These are phyloP conservation scores for Schoenoplectus triqueter DNA, from an alignment of 202 grass and related monocot species.

Conservation along the genomic window DNA sequence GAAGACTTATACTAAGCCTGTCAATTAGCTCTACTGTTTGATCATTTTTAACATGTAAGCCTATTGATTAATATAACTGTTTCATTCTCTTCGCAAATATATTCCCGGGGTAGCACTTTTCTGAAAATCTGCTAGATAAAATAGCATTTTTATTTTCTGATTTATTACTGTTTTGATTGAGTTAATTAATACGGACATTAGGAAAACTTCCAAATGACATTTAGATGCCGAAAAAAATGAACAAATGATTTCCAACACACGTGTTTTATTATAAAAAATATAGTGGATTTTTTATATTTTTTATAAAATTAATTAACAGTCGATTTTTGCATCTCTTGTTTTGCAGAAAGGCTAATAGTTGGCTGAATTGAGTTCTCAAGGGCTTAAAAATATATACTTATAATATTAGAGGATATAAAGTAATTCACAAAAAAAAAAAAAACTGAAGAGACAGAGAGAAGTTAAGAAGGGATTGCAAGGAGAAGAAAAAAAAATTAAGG, in stretches of 20 bases:
- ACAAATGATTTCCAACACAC: neutral
- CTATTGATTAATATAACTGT: neutral
- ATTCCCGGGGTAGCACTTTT: neutral
- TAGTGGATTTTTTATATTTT: neutral
- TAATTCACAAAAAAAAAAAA: neutral
- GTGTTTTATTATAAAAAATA: neutral
- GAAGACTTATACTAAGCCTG: neutral
- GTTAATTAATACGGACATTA: neutral
- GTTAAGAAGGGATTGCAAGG: neutral
- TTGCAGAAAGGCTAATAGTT: neutral
- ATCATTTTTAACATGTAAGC: neutral
- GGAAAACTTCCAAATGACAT: neutral
- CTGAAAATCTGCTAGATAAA: neutral
- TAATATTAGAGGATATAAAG: neutral
- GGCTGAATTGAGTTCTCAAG: neutral
- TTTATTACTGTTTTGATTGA: neutral
- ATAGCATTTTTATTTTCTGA: neutral
- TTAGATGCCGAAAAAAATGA: neutral
- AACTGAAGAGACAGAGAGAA: neutral
- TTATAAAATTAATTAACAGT: neutral
- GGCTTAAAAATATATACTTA: neutral
- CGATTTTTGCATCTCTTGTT: neutral
- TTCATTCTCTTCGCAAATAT: neutral
- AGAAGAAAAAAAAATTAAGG: conserved; percentile 1
- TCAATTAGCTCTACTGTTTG: conserved; percentile 15